A percentile compares a stretch with the other conserved stretches of the same genome.
Evolutionary conservation across 495 filamentous ascomycete species (phyloP).

Genomic region (Trichoderma orchidacearum): DNA sequence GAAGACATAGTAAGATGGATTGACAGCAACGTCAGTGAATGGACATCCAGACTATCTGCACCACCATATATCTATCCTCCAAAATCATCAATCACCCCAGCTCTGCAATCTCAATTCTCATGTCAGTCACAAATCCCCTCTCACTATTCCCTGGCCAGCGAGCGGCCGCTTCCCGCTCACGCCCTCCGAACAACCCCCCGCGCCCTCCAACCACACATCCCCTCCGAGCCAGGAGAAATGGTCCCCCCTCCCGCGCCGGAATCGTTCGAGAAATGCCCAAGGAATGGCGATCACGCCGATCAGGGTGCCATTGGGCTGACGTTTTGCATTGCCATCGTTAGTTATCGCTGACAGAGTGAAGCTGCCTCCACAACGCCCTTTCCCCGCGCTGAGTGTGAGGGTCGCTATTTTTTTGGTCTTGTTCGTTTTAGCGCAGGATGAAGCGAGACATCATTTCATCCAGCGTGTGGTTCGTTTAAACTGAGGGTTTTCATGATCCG

Average conservation of each 20-base stretch:
- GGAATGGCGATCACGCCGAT: background rate
- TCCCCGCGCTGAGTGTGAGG: too few relatives aligned
- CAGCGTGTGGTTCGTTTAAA: too few relatives aligned
- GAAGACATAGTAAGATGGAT: too few relatives aligned
- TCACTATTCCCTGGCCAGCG: background rate
- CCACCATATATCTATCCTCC: background rate
- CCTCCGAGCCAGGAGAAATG: background rate
- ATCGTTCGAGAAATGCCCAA: background rate
- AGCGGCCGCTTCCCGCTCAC: background rate
- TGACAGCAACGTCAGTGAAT: too few relatives aligned
- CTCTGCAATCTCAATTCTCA: background rate
- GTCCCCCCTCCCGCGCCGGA: background rate
- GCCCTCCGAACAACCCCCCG: background rate
- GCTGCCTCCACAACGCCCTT: too few relatives aligned
- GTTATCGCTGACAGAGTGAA: too few relatives aligned
- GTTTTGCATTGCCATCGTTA: too few relatives aligned
- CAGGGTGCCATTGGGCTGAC: background rate
- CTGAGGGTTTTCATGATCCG: background rate
- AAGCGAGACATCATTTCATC: background rate
- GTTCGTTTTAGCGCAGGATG: background rate
- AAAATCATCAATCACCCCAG: background rate
- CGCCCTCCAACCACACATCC: background rate
- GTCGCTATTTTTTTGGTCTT: background rate
- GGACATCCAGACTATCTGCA: background rate
- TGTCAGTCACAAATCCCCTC: background rate